Base-by-base conservation (phyloP, 1,284 basidiomycete genomes). In the Polyporus tsugae region DNA sequence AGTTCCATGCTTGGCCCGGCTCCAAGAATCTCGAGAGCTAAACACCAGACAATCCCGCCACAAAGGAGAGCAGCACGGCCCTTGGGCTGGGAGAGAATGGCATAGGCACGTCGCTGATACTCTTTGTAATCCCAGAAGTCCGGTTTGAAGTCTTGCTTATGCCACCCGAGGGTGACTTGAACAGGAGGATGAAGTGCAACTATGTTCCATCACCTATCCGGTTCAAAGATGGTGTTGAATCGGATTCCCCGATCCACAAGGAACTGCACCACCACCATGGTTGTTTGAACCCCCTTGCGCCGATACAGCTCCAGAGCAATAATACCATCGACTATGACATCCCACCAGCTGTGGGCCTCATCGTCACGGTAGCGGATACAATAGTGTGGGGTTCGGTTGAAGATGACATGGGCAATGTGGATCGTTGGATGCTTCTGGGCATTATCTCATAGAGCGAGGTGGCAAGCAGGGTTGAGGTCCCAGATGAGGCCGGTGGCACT, bases 41-140 rank as follows among this genome's bases (percentile, higher is more conserved):
- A 62, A n/a, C 73, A 72, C 57, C 72, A 70, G 22, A 78, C 61
- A 35, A 77, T 66, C 15, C 77, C 76, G 2, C 77, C 77, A 13
- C 44, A 55, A 11, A 76, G 57, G 62, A 77, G 25, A 22, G 77
- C 74, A 38, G 76, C 74, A 11, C 73, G 69, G 38, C 74, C 76
- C 53, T 66, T 62, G 11, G 68, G 66, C 44, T 41, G 60, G 3
- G 44, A 49, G 4, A 62, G 42, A 5, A 62, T 13, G 10, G 10
- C 44, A 46, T 46, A 19, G 6, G 17, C 44, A 19, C 44, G 15
- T 2, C n/a, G 17, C 17, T 17, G 13, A 15, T 46, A 46, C 19
- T 46, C 44, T n/a, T n/a, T 3, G 44, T 46, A 46, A 17, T 46
- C 44, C 44, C 44, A 46, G 44, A 46, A 46, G 15, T n/a, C 44